Evolutionary conservation across 2,329 filamentous ascomycete species (phyloP).

Genomic region (Pyrenophora teres): DNA sequence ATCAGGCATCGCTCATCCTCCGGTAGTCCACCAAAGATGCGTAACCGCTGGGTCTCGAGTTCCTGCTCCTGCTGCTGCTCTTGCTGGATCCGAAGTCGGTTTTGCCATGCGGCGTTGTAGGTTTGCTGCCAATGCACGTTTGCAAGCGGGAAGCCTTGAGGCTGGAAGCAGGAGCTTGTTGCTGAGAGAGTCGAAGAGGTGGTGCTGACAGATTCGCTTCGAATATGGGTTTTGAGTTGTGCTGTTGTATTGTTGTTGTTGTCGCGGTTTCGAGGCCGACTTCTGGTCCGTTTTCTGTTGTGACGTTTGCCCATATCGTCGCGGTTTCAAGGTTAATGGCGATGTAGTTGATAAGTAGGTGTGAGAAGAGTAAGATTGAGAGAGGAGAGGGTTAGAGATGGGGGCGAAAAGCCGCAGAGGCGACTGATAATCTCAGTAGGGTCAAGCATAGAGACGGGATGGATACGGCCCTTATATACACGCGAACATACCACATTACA

Average conservation of each 20-base stretch:
- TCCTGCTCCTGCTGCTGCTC: constrained; percentile 36
- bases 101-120: constrained; percentile 46
- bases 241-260: constrained; percentile 25
- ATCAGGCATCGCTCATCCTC: constrained; percentile 51
- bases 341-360: not conserved
- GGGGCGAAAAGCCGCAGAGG: constrained; percentile 40
- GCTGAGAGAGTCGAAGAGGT: constrained; percentile 30
- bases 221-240: constrained; percentile 30
- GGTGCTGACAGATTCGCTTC: constrained; percentile 39
- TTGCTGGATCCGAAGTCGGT: constrained; percentile 35
- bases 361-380: not conserved
- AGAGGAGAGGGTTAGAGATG: constrained; percentile 5
- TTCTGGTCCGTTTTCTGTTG: constrained; percentile 52
- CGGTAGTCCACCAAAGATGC: constrained; percentile 52
- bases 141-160: constrained; percentile 21
- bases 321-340: constrained; percentile 3
- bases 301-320: constrained; percentile 50
- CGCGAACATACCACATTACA: constrained; percentile 23
- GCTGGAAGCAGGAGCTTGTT: constrained; percentile 29
- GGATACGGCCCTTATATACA: constrained; percentile 35
- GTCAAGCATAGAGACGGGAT: constrained; percentile 15
- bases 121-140: constrained; percentile 43
- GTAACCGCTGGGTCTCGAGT: constrained; percentile 45
- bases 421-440: constrained; percentile 29
- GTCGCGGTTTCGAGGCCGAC: constrained; percentile 49